These are phyloP conservation scores for Narthecium ossifragum DNA, from an alignment of 106 monocot genomes.

Conservation along the genomic window DNA sequence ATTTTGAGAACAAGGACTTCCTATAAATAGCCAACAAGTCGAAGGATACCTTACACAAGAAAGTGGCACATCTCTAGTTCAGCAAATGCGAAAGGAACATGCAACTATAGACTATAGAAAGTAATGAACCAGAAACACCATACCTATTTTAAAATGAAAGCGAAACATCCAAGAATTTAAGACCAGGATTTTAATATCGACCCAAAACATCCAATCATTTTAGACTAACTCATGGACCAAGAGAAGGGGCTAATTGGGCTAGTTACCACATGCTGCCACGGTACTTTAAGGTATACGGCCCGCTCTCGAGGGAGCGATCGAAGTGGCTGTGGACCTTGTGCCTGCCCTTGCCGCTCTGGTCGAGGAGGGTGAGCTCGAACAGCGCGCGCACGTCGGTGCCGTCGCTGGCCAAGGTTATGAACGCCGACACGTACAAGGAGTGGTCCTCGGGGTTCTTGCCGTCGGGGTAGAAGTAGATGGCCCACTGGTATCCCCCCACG, in stretches of 20 bases:
- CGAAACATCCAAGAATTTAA: neutral
- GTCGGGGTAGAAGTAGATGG: conserved; percentile 10
- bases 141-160: neutral
- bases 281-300: conserved; percentile 11
- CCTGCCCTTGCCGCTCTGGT: conserved; percentile 11
- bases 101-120: neutral
- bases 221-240: neutral
- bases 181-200: neutral
- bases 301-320: conserved; percentile 7
- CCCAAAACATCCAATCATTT: neutral
- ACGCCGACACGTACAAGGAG: conserved; percentile 3
- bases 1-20: no score
- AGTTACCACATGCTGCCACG: conserved; percentile 17
- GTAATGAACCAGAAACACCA: neutral
- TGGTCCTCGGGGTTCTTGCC: conserved; percentile 13
- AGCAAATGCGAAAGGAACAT: no score
- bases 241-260: neutral
- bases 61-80: no score
- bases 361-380: conserved; percentile 10
- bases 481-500: conserved; percentile 12
- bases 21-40: no score
- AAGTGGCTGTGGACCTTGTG: conserved; percentile 11
- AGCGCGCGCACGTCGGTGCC: conserved; percentile 12
- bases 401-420: conserved; percentile 8
- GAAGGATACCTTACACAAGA: no score